These are phyloP conservation scores for Arthrobotrys pseudoclavata DNA, from an alignment of 2,329 filamentous ascomycete genomes.

Conservation along the genomic window DNA sequence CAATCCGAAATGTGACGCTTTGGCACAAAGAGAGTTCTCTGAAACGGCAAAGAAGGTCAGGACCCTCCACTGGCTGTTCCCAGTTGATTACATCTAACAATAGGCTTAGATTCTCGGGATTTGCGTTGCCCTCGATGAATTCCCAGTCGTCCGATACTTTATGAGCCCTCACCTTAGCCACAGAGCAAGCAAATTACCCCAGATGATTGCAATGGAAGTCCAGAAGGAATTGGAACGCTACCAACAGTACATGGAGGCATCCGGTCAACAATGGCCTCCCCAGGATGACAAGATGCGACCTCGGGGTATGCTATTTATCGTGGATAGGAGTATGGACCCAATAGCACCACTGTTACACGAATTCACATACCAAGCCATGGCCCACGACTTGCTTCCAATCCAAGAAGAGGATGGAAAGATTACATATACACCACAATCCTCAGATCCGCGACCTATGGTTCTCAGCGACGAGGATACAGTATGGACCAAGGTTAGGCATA, in stretches of 20 bases:
- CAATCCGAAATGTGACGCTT: conserved; percentile 87
- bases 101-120: conserved; percentile 79
- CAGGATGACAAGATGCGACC: conserved; percentile 72
- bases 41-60: conserved; percentile 83
- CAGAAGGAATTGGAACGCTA: conserved; percentile 93
- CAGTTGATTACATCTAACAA: neutral
- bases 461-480: conserved; percentile 91
- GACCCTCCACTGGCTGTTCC: conserved; percentile 65
- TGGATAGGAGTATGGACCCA: conserved; percentile 93
- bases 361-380: conserved; percentile 99
- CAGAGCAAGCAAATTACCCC: conserved; percentile 88
- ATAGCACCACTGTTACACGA: conserved; percentile 90
- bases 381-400: conserved; percentile 89
- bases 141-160: conserved; percentile 93
- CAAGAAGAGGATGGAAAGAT: conserved; percentile 85
- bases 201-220: conserved; percentile 88
- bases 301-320: conserved; percentile 84
- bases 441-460: conserved; percentile 86
- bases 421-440: conserved; percentile 80
- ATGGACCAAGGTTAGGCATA: conserved; percentile 94
- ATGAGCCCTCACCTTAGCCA: conserved; percentile 77
- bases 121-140: conserved; percentile 92
- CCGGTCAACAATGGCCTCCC: conserved; percentile 36
- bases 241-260: conserved; percentile 70
- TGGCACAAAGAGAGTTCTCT: conserved; percentile 87